phyloP scores from a whole-genome alignment of 148 eudicot species.

The Amaranthus palmeri region DNA sequence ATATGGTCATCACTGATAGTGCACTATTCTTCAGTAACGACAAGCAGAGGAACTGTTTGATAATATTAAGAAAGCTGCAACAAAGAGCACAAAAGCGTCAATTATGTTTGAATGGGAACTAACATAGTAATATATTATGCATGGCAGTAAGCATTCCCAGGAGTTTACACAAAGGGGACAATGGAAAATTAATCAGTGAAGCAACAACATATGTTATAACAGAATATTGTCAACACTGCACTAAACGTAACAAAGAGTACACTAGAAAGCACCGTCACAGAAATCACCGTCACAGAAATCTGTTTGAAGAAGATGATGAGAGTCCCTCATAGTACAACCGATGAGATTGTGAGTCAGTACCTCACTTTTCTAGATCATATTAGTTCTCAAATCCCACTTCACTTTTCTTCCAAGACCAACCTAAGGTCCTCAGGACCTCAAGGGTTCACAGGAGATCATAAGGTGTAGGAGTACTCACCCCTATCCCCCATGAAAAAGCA shows the following conservation, averaged over 20 bases:
- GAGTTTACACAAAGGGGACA: too few relatives aligned
- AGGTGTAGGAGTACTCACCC: not conserved
- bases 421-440: too few relatives aligned
- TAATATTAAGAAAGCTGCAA: slow-evolving; percentile 81
- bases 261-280: not conserved
- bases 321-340: not conserved
- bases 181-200: too few relatives aligned
- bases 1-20: slow-evolving; percentile 87
- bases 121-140: not conserved
- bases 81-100: slow-evolving; percentile 11
- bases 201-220: not conserved
- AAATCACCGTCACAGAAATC: slow-evolving; percentile 3
- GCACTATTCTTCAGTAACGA: slow-evolving; percentile 95
- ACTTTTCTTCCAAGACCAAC: too few relatives aligned
- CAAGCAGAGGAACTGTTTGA: slow-evolving; percentile 88
- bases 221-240: not conserved
- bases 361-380: too few relatives aligned
- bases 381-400: too few relatives aligned
- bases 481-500: not conserved
- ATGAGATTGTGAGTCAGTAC: not conserved
- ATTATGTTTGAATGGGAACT: not conserved
- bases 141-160: too few relatives aligned
- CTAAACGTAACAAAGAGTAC: not conserved
- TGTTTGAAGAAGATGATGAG: not conserved
- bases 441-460: too few relatives aligned